A percentile compares a stretch with the other conserved stretches of the same genome.
Evolutionary conservation across 2,329 filamentous ascomycete genomes (phyloP).

Genomic region (Lanzia echinophila): DNA sequence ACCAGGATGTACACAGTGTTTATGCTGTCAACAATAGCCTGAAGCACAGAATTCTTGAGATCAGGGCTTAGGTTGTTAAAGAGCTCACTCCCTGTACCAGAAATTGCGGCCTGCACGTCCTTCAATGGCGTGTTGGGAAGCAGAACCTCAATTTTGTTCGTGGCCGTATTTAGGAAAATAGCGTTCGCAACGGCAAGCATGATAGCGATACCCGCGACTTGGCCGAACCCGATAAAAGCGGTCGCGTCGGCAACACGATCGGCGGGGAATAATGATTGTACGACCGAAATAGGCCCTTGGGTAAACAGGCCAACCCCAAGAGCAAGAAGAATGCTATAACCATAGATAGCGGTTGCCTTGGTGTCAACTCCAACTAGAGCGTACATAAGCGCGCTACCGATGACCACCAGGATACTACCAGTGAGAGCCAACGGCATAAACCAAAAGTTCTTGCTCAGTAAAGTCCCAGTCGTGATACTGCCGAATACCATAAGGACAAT

Average conservation of each 20-base stretch:
- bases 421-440: not conserved
- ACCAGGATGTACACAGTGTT: slow-evolving; percentile 27
- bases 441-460: slow-evolving; percentile 29
- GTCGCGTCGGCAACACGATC: slow-evolving; percentile 27
- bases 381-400: slow-evolving; percentile 1
- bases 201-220: slow-evolving; percentile 30
- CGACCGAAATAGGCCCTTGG: not conserved
- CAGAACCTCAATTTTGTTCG: slow-evolving; percentile 21
- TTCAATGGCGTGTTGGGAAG: slow-evolving; percentile 18
- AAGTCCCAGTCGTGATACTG: slow-evolving; percentile 24
- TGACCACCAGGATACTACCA: not conserved
- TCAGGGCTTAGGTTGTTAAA: not conserved
- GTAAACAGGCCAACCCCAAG: slow-evolving; percentile 30
- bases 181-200: slow-evolving; percentile 30
- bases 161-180: slow-evolving; percentile 31
- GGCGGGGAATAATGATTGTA: not conserved
- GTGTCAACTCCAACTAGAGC: slow-evolving; percentile 9
- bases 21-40: slow-evolving; percentile 27
- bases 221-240: slow-evolving; percentile 31
- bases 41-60: slow-evolving; percentile 15
- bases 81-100: slow-evolving; percentile 8
- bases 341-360: slow-evolving; percentile 18
- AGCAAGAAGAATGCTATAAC: slow-evolving; percentile 33
- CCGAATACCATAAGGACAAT: slow-evolving; percentile 18
- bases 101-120: slow-evolving; percentile 21